These are phyloP conservation scores for Lunularia cruciata DNA, from an alignment of 225 moss, liverwort and hornwort species.

Conservation along the genomic window DNA sequence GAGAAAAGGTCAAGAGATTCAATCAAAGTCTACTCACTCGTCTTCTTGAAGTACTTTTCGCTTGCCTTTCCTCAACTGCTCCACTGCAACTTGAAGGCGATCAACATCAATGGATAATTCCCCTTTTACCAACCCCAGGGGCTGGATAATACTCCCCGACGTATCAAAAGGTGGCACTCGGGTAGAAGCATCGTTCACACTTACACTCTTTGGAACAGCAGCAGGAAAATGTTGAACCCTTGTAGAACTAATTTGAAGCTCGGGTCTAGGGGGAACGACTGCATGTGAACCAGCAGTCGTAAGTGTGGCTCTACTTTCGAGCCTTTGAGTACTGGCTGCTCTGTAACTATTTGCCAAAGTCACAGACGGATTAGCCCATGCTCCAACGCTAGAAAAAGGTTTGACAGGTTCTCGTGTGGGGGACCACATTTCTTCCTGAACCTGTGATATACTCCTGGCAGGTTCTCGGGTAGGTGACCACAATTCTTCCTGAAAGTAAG, in stretches of 20 bases:
- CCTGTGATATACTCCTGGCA: neutral
- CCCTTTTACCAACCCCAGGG: constrained; percentile 11
- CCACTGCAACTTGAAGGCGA: constrained; percentile 33
- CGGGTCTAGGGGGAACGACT: constrained; percentile 1
- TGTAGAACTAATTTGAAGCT: neutral
- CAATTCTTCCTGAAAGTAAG: constrained; percentile 24
- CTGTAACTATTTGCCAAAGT: neutral
- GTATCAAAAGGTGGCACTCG: neutral
- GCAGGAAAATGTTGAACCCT: neutral
- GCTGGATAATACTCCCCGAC: neutral
- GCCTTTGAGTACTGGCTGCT: neutral
- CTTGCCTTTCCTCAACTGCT: constrained; percentile 42
- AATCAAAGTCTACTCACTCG: constrained; percentile 27
- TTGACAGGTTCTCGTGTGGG: constrained; percentile 31
- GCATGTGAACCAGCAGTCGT: neutral
- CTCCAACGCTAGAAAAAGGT: neutral
- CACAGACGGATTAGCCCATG: neutral
- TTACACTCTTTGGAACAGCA: neutral
- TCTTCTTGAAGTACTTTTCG: constrained; percentile 40
- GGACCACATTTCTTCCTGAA: constrained; percentile 26
- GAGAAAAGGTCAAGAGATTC: neutral
- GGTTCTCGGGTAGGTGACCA: constrained; percentile 41
- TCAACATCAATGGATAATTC: constrained; percentile 25
- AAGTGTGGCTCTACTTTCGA: neutral
- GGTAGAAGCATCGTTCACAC: neutral